phyloP scores from a whole-genome alignment of 192 early-diverging fungal species.

The Coemansia sp. region DNA sequence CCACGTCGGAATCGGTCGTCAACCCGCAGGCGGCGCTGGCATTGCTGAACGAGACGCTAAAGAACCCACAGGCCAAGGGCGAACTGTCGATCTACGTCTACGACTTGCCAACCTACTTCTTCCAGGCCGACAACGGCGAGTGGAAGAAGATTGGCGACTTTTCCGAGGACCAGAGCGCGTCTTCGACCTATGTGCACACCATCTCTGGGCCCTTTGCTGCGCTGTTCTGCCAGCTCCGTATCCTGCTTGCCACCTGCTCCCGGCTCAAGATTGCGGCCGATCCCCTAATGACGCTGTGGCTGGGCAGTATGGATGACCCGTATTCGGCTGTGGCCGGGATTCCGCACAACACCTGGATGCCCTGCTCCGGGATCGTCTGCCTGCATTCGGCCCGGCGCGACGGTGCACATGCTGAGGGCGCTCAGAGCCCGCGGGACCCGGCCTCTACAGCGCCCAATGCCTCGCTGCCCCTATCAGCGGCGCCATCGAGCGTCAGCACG shows the following conservation, averaged over 20 bases:
- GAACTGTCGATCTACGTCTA: slow-evolving; percentile 46
- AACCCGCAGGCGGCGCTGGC: slow-evolving; percentile 37
- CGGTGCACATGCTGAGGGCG: not conserved
- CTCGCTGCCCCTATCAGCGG: slow-evolving; percentile 32
- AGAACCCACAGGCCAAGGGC: slow-evolving; percentile 35
- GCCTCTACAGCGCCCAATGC: not conserved
- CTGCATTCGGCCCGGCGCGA: slow-evolving; percentile 17
- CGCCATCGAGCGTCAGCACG: slow-evolving; percentile 27
- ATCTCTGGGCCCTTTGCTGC: slow-evolving; percentile 28
- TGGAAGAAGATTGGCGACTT: slow-evolving; percentile 43
- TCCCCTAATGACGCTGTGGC: slow-evolving; percentile 41
- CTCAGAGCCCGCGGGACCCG: not conserved
- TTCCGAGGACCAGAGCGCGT: slow-evolving; percentile 36
- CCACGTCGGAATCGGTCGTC: slow-evolving; percentile 16
- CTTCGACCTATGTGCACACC: slow-evolving; percentile 27
- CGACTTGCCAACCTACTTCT: slow-evolving; percentile 31
- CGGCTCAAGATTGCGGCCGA: slow-evolving; percentile 40
- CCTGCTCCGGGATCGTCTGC: slow-evolving; percentile 24
- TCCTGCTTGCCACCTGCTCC: slow-evolving; percentile 41
- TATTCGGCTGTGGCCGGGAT: slow-evolving; percentile 27
- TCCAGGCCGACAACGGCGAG: slow-evolving; percentile 26
- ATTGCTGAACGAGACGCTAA: slow-evolving; percentile 28
- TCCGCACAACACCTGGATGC: slow-evolving; percentile 32
- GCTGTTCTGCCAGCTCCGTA: slow-evolving; percentile 42
- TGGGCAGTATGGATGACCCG: slow-evolving; percentile 47